Base-by-base conservation (phyloP, 805 yeast species). In the Zygosaccharomyces rouxii region DNA sequence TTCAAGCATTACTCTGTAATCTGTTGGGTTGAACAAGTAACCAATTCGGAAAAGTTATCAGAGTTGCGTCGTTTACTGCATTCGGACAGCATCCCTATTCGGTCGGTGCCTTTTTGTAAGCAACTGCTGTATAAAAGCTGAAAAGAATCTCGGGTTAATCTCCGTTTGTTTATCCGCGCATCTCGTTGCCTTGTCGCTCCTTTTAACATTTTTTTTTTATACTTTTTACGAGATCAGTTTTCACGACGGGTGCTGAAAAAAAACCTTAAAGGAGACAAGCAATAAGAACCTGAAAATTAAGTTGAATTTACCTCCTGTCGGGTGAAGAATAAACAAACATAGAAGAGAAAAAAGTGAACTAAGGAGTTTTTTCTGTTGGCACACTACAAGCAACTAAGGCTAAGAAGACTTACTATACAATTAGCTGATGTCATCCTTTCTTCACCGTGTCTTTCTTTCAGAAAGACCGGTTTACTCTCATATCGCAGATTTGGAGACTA, bases 401-500 rank as follows among this genome's bases (percentile, higher is more conserved):
- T 25, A 25, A 25, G 10, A 25, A 25, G 28, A 25, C 28, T 25
- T 25, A 25, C 10, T 14, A 39, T 21, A 25, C 42, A 23, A n/a
- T 23, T n/a, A 22, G 23, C 13, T 16, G 30, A 33, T 39, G 42
- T 28, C 38, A 31, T 45, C 38, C 38, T 30, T 45, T 31, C 22
- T 40, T 29, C 42, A 25, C 26, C 35, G 69, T 56, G 75, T 75
- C 62, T 81, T 81, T 56, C 74, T 81, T 25, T 71, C 76, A 53
- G 82, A 81, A 52, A 77, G 73, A 61, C 76, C 78, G 23, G 67
- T 74, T 0, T 74, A 76, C 45, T 68, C 73, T 41, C 71, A 72
- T 18, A 60, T 80, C n/a, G 72, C 81, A 5, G 78, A 79, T 55
- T 59, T 82, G 42, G 68, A 74, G 39, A 72, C 78, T 44, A 77